Base-by-base conservation (phyloP, 1,284 basidiomycete genomes). In the Hypsizygus ulmarius region DNA sequence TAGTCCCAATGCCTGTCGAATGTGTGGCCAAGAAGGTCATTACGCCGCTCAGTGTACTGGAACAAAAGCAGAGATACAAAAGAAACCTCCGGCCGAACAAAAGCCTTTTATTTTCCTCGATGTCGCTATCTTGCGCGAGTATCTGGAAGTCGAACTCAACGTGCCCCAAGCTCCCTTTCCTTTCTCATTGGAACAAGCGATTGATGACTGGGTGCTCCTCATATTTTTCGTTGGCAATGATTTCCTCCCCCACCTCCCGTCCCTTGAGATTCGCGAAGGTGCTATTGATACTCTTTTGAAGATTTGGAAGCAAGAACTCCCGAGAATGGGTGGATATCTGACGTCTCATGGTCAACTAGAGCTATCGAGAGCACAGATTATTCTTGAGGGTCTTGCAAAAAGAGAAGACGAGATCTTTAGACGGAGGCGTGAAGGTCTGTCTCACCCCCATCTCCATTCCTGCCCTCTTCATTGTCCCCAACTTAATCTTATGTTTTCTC, bases 221-320 rank as follows among this genome's bases (percentile, higher is more conserved):
- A 98, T 98, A 63, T 98, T 99, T 82, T 98, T 99, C 69, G 96
- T 99, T 63, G 97, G 97, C 60, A 99, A 99, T 75, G 97, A 99
- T 73, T 99, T 99, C 77, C 77, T 99, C 63, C 97, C 97, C 12
- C 97, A 99, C 73, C 76, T 99, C 52, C 97, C 97, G 16, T 93
- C 89, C 51, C 82, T 99, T 74, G 97, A 99, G 77, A 99, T 99
- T 65, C 84, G 97, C 60, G 97, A 99, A 73, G 97, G 96, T 49
- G 97, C 96, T 25, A 97, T 99, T 73, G 97, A 99, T 74, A 94
- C 89, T 44, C 74, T 99, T 51, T 74, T 99, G 62, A 87, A 81
- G 67, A 97, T 99, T 50, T 99, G 97, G 97, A 93, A 92, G 71
- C 77, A 79, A 66, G 92, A 95, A 65, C 73, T 99, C 34, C 86